phyloP scores from a whole-genome alignment of 495 filamentous ascomycete genomes.

The Penicillium cataractarum region DNA sequence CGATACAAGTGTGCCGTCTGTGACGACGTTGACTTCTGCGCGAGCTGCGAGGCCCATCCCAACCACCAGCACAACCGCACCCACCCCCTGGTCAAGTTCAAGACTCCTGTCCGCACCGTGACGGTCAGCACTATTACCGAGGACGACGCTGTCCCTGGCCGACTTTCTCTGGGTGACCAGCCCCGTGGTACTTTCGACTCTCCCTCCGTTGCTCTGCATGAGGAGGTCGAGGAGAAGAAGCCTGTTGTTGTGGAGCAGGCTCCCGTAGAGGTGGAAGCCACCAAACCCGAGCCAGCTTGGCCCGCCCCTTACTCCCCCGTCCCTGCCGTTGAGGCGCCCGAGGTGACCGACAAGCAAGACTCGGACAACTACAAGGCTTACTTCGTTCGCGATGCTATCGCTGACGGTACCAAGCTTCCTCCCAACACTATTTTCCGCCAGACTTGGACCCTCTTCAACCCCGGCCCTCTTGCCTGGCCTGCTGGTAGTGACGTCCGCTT shows the following conservation, averaged over 20 bases:
- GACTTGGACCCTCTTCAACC: conserved; percentile 90
- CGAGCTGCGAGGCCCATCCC: conserved; percentile 87
- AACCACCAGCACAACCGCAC: conserved; percentile 86
- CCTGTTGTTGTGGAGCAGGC: conserved; percentile 30
- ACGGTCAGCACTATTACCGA: conserved; percentile 83
- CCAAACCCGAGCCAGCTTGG: conserved; percentile 38
- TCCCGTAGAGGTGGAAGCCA: conserved; percentile 66
- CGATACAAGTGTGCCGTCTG: conserved; percentile 98
- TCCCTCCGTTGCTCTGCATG: conserved; percentile 59
- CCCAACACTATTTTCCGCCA: conserved; percentile 79
- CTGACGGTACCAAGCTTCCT: conserved; percentile 72
- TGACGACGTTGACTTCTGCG: conserved; percentile 95
- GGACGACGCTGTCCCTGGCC: conserved; percentile 60
- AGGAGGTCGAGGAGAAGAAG: conserved; percentile 60
- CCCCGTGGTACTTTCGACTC: conserved; percentile 28
- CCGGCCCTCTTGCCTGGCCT: conserved; percentile 79
- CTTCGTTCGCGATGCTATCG: conserved; percentile 76
- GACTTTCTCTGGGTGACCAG: conserved; percentile 70
- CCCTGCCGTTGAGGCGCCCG: conserved; percentile 7
- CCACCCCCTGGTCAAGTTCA: conserved; percentile 96
- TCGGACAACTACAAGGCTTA: conserved; percentile 60
- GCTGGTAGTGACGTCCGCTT: conserved; percentile 88
- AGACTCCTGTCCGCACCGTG: conserved; percentile 87
- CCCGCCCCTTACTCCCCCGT: background rate
- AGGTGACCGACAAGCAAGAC: background rate